A percentile compares a stretch with the other conserved stretches of the same genome.
Conservation (phyloP, 1,284 basidiomycete species). For the Anthracocystis walkeri region DNA sequence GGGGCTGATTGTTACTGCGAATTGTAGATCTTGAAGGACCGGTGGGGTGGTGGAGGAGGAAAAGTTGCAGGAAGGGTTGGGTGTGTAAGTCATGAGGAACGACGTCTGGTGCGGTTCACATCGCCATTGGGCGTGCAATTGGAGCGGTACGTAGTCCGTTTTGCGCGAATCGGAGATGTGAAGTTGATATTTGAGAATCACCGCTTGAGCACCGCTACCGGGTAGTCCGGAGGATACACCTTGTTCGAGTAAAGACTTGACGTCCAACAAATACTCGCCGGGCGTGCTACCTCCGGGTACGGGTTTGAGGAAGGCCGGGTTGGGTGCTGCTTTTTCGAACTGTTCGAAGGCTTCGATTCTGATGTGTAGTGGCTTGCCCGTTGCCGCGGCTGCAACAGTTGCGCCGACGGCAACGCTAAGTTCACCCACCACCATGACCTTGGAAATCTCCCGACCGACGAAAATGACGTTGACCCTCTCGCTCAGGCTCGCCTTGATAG, state of each 20-base stretch:
- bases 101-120: constrained; percentile 72
- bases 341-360: constrained; percentile 71
- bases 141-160: constrained; percentile 69
- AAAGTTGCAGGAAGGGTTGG: constrained; percentile 53
- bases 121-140: constrained; percentile 73
- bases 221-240: constrained; percentile 23
- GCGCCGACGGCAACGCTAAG: constrained; percentile 65
- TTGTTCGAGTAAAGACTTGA: constrained; percentile 67
- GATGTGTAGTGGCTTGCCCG: constrained; percentile 66
- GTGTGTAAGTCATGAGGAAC: constrained; percentile 72
- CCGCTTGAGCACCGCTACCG: constrained; percentile 54
- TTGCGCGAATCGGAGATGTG: constrained; percentile 70
- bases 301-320: constrained; percentile 72
- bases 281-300: constrained; percentile 63
- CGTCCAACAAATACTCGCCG: constrained; percentile 72
- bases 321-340: constrained; percentile 73
- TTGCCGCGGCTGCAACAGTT: not conserved
- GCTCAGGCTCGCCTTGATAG: constrained; percentile 68
- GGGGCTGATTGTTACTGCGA: constrained; percentile 70
- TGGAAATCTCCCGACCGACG: constrained; percentile 68
- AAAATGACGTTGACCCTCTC: constrained; percentile 73
- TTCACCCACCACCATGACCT: constrained; percentile 73
- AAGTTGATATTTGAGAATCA: constrained; percentile 74
- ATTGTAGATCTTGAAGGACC: constrained; percentile 64
- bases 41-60: not conserved